These are phyloP conservation scores for Chytridium lagenaria DNA, from an alignment of 371 early-diverging fungal species.

Conservation along the genomic window DNA sequence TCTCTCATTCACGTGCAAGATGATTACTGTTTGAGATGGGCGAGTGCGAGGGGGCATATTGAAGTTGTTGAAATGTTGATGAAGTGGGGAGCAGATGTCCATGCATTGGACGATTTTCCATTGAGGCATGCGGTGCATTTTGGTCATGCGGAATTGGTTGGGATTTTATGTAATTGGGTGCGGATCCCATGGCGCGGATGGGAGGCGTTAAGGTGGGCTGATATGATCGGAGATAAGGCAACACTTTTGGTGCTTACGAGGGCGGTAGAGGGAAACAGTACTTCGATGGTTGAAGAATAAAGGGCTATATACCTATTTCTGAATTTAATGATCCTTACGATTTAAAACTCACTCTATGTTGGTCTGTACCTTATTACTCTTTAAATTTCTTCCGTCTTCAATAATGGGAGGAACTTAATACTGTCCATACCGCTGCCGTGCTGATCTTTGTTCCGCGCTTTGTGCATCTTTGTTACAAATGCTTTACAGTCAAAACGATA, in stretches of 20 bases:
- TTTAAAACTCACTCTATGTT: too few species aligned
- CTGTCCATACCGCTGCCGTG: too few species aligned
- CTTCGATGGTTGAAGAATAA: too few species aligned
- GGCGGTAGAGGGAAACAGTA: too few species aligned
- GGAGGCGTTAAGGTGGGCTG: slow-evolving; percentile 1
- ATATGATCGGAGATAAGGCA: not conserved
- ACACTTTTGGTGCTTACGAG: not conserved
- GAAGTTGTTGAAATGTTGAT: slow-evolving; percentile 26
- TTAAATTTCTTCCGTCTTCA: too few species aligned
- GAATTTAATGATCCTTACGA: too few species aligned
- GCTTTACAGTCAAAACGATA: too few species aligned
- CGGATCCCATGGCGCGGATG: slow-evolving; percentile 6
- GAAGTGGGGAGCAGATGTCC: slow-evolving; percentile 19
- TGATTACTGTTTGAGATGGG: slow-evolving; percentile 32
- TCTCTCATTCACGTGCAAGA: slow-evolving; percentile 30
- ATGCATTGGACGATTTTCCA: slow-evolving; percentile 35
- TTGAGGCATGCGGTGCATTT: slow-evolving; percentile 10
- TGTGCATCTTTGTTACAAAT: too few species aligned
- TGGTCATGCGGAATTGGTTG: not conserved
- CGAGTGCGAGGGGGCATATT: slow-evolving; percentile 30
- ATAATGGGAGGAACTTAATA: too few species aligned
- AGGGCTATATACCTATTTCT: too few species aligned
- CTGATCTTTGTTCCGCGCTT: too few species aligned
- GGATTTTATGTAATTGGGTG: not conserved
- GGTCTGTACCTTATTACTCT: too few species aligned